phyloP scores from a whole-genome alignment of 108 stramenopile species.

The Chaetoceros tenuissimus region DNA sequence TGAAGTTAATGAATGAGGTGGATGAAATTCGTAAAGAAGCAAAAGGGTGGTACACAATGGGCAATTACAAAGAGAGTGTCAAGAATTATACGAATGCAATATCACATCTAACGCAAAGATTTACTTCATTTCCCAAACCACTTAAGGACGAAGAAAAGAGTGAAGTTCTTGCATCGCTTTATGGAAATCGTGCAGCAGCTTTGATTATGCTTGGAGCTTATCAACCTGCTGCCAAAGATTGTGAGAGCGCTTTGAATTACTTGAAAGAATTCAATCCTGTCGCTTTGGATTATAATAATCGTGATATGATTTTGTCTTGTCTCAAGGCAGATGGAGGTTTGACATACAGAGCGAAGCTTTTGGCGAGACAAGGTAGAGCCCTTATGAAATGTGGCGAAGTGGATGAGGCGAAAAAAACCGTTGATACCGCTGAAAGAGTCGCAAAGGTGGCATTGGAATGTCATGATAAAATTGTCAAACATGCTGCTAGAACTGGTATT shows the following conservation, averaged over 20 bases:
- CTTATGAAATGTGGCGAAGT: constrained; percentile 49
- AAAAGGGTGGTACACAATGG: constrained; percentile 34
- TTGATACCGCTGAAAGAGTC: constrained; percentile 29
- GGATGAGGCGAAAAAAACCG: constrained; percentile 41
- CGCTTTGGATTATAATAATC: constrained; percentile 6
- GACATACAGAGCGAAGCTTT: constrained; percentile 41
- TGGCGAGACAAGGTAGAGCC: constrained; percentile 53
- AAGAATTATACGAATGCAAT: constrained; percentile 50
- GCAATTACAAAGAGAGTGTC: constrained; percentile 45
- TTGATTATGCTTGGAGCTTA: constrained; percentile 70
- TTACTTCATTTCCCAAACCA: neutral
- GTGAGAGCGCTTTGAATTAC: constrained; percentile 36
- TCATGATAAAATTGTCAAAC: neutral
- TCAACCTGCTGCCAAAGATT: constrained; percentile 49
- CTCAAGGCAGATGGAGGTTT: constrained; percentile 19
- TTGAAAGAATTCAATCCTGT: constrained; percentile 22
- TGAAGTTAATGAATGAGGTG: constrained; percentile 11
- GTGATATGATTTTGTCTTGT: neutral
- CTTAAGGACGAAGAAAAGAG: constrained; percentile 4
- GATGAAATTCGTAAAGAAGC: constrained; percentile 47
- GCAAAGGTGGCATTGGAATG: constrained; percentile 9
- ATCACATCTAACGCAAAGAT: constrained; percentile 16
- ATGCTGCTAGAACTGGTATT: neutral
- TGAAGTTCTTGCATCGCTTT: constrained; percentile 44
- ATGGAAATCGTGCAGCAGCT: constrained; percentile 74